Percentiles rank a stretch among this genome's conserved stretches.
Evolutionary conservation across 108 stramenopile species (phyloP).

Genomic region (Fistulifera pelliculosa): DNA sequence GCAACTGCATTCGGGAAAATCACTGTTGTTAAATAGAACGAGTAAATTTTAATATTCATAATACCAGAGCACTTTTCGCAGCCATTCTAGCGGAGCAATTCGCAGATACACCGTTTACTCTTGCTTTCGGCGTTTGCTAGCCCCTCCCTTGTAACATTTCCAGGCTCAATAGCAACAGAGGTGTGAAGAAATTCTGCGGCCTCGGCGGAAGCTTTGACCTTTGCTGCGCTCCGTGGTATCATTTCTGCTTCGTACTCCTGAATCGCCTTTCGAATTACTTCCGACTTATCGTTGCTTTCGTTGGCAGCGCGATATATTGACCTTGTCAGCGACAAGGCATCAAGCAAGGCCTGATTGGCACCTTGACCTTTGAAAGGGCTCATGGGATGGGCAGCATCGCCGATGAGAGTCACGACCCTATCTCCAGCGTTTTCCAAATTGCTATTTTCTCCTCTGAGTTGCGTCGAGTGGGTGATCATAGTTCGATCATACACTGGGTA

Average conservation of each 20-base stretch:
- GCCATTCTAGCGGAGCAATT: too few relatives aligned
- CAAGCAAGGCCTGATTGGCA: slow-evolving; percentile 76
- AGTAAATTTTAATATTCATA: too few relatives aligned
- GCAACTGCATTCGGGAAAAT: slow-evolving; percentile 17
- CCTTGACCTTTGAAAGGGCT: slow-evolving; percentile 85
- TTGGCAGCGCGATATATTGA: slow-evolving; percentile 22
- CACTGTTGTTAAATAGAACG: neutral
- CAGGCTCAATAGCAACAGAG: slow-evolving; percentile 41
- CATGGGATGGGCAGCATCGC: slow-evolving; percentile 85
- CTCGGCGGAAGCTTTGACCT: slow-evolving; percentile 55
- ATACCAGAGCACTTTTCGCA: too few relatives aligned
- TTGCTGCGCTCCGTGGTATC: slow-evolving; percentile 40
- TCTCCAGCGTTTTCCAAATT: neutral
- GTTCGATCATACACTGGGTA: slow-evolving; percentile 84
- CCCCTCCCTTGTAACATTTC: slow-evolving; percentile 53
- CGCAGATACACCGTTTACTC: too few relatives aligned
- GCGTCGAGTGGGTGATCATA: slow-evolving; percentile 17
- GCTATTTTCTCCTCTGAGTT: too few relatives aligned
- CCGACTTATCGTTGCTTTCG: slow-evolving; percentile 3
- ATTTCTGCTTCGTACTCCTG: slow-evolving; percentile 50
- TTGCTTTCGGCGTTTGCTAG: slow-evolving; percentile 1
- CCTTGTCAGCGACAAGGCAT: slow-evolving; percentile 59
- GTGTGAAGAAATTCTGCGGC: slow-evolving; percentile 61
- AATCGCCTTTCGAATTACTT: slow-evolving; percentile 4
- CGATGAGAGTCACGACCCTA: slow-evolving; percentile 44